These are phyloP conservation scores for Daldinia caldariorum DNA, from an alignment of 495 filamentous ascomycete genomes.

Conservation along the genomic window DNA sequence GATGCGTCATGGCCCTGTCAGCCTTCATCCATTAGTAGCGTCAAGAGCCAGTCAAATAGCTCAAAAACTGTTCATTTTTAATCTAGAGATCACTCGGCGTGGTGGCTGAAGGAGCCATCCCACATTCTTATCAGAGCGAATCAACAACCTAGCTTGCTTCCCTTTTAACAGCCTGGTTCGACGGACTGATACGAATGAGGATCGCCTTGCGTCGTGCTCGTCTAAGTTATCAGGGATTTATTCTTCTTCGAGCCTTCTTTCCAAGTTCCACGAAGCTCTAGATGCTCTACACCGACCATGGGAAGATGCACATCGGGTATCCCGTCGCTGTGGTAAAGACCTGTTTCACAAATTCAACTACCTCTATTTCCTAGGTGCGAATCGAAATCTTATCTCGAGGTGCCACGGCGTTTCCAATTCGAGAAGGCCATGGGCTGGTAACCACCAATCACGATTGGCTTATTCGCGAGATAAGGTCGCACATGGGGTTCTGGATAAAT, in stretches of 20 bases:
- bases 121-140: slow-evolving; percentile 11
- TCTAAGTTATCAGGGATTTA: background rate
- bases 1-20: background rate
- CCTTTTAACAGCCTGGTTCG: background rate
- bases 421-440: slow-evolving; percentile 17
- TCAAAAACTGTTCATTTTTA: background rate
- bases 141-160: background rate
- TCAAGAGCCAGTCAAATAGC: background rate
- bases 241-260: background rate
- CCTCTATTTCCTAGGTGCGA: background rate
- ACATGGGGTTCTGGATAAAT: background rate
- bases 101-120: slow-evolving; percentile 19
- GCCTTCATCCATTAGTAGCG: background rate
- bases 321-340: slow-evolving; percentile 3
- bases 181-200: slow-evolving; percentile 2
- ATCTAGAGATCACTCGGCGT: slow-evolving; percentile 4
- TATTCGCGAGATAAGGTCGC: slow-evolving; percentile 24
- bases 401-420: slow-evolving; percentile 34
- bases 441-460: slow-evolving; percentile 16
- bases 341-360: background rate
- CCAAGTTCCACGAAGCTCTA: slow-evolving; percentile 18
- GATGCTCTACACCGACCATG: slow-evolving; percentile 3
- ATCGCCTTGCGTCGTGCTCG: background rate
- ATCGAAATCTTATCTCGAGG: slow-evolving; percentile 9
- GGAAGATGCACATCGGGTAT: background rate